Evolutionary conservation across 768 basidiomycete species (phyloP), one percentile per base, ranked within the genome.

Genomic region (Candolleomyces efflorescens): DNA sequence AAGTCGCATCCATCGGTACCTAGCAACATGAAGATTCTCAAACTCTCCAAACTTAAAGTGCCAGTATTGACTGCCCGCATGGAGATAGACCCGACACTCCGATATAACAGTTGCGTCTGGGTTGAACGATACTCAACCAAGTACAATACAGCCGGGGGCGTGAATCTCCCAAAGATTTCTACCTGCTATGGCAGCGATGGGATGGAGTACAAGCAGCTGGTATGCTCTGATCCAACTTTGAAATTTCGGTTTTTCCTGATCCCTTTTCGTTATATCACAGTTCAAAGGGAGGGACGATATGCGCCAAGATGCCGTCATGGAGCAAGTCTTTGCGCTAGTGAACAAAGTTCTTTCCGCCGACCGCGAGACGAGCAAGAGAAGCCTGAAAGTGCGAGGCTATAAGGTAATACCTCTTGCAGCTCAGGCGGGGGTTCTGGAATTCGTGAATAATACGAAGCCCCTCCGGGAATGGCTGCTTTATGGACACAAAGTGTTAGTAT

Each of bases 291-390:
- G 84, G 10, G 97, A 99, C 63, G 97, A 99, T 65, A 69, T 97
- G 47, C 86, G 97, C 41, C 97, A 99, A 71, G 97, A 99, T 67
- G 95, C 95, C 0, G 94, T 98, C 53, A 98, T 99, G 95, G 93
- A 98, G 66, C 97, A 99, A 71, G 93, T 97, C 2, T 99, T 99
- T 65, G 84, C 84, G 18, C 78, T 98, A 18, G 89, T 94, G 56
- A 98, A 98, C 61, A 72, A 80, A 9, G 80, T 98, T 1, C 79
- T 99, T 15, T 66, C 66, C 2, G 77, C 77, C 17, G 94, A 99
- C 68, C 78, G 85, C 32, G 85, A 90, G 64, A 94, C 94, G 0
- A 78, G 80, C 53, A 79, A 82, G 53, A 85, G 97, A 10, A 73
- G 83, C 41, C 76, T 99, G 22, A 75, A 76, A 43, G 84, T 97